Percentiles rank a stretch among this genome's conserved stretches.
phyloP scores from a whole-genome alignment of 306 rosid species.

The Ammopiptanthus mongolicus region DNA sequence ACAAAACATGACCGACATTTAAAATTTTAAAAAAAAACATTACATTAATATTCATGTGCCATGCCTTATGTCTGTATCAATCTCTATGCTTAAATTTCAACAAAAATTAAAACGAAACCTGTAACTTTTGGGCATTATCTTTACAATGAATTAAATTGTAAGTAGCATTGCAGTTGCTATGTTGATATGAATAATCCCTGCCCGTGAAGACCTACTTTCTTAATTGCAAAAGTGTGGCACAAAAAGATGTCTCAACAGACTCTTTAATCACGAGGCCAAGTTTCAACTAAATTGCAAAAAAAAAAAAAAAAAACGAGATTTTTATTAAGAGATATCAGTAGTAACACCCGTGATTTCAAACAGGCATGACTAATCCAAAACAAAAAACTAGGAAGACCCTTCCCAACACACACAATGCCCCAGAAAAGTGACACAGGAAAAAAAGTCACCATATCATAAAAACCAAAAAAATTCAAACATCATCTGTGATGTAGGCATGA shows the following conservation, averaged over 20 bases:
- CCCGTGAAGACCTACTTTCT: slow-evolving; percentile 20
- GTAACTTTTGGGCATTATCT: neutral
- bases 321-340: slow-evolving; percentile 1
- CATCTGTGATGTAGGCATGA: slow-evolving; percentile 1
- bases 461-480: neutral
- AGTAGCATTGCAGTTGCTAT: neutral
- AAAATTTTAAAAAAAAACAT: neutral
- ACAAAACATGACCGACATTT: neutral
- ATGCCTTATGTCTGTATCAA: neutral
- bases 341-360: slow-evolving; percentile 29
- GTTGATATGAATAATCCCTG: neutral
- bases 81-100: neutral
- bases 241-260: slow-evolving; percentile 19
- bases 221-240: slow-evolving; percentile 16
- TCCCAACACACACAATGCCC: neutral
- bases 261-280: slow-evolving; percentile 25
- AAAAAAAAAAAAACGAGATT: slow-evolving; percentile 15
- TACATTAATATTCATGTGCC: neutral
- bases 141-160: slow-evolving; percentile 19
- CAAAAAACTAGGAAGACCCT: neutral
- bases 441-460: neutral
- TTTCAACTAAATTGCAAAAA: slow-evolving; percentile 25
- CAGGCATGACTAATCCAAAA: neutral
- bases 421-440: neutral
- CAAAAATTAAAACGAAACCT: neutral